Evolutionary conservation across 352 stramenopile genomes (phyloP).

Genomic region (Phytophthora tentaculata): DNA sequence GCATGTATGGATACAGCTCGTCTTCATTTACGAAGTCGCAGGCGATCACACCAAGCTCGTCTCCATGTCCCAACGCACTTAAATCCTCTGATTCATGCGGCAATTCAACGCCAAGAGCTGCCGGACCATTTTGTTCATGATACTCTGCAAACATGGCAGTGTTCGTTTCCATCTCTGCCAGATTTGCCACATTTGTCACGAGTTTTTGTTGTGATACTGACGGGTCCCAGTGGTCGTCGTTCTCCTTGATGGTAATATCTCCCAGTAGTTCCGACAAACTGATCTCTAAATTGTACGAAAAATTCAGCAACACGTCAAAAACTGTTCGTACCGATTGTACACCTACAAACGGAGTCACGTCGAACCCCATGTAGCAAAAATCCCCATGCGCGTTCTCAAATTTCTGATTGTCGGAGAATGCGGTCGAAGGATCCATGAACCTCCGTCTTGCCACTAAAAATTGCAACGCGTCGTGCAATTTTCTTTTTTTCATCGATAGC

Average conservation of each 20-base stretch:
- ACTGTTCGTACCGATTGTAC: slow-evolving; percentile 37
- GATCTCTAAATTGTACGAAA: slow-evolving; percentile 60
- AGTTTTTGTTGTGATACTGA: slow-evolving; percentile 48
- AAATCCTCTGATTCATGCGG: slow-evolving; percentile 26
- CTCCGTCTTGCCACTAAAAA: slow-evolving; percentile 41
- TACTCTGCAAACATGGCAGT: slow-evolving; percentile 50
- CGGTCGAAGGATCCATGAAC: slow-evolving; percentile 40
- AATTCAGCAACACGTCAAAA: slow-evolving; percentile 55
- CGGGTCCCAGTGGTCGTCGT: slow-evolving; percentile 51
- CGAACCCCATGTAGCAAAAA: slow-evolving; percentile 54
- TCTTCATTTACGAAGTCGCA: slow-evolving; percentile 56
- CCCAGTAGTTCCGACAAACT: slow-evolving; percentile 52
- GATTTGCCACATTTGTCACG: slow-evolving; percentile 42
- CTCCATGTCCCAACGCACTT: slow-evolving; percentile 22
- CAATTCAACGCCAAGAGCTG: slow-evolving; percentile 30
- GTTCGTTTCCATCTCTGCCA: slow-evolving; percentile 52
- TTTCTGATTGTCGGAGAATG: slow-evolving; percentile 51
- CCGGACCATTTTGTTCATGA: slow-evolving; percentile 27
- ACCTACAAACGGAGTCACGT: slow-evolving; percentile 55
- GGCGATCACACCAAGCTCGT: slow-evolving; percentile 43
- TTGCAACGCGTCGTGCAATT: slow-evolving; percentile 41
- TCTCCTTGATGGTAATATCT: slow-evolving; percentile 57
- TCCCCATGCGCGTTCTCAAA: slow-evolving; percentile 49
- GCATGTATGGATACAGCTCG: slow-evolving; percentile 41
- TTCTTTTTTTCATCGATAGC: slow-evolving; percentile 43